Conservation (phyloP, 2,329 filamentous ascomycete species). For the Coccinonectria pachysandricola region DNA sequence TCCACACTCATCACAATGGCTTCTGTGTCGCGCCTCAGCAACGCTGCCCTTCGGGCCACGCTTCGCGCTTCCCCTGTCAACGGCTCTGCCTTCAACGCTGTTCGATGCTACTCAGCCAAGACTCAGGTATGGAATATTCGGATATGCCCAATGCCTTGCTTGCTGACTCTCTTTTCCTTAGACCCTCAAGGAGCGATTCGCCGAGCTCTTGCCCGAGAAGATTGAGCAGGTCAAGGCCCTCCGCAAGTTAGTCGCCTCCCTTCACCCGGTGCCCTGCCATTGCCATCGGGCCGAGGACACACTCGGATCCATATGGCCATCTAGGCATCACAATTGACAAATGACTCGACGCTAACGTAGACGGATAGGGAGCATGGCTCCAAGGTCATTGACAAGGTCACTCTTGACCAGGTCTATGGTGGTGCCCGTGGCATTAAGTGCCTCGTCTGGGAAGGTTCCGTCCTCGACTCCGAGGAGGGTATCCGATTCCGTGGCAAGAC, state of each 20-base stretch:
- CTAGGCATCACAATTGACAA: too few species aligned
- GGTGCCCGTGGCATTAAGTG: conserved; percentile 98
- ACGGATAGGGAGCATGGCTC: conserved; percentile 71
- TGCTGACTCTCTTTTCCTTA: conserved; percentile 28
- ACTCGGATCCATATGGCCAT: too few species aligned
- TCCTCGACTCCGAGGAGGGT: conserved; percentile 96
- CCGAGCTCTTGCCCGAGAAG: conserved; percentile 89
- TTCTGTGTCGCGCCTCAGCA: conserved; percentile 70
- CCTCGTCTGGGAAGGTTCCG: conserved; percentile 97
- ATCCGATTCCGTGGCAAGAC: conserved; percentile 99
- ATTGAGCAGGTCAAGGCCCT: conserved; percentile 99
- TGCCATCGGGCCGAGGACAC: neutral
- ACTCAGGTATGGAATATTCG: conserved; percentile 53
- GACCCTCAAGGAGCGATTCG: conserved; percentile 98
- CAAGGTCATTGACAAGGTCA: conserved; percentile 96
- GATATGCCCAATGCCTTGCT: conserved; percentile 4
- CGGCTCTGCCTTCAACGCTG: conserved; percentile 67
- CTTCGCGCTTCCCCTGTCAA: conserved; percentile 57
- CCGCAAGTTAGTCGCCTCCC: conserved; percentile 61
- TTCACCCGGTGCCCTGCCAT: conserved; percentile 4
- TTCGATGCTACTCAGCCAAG: conserved; percentile 90
- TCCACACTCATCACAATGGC: conserved; percentile 52
- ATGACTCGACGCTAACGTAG: conserved; percentile 11
- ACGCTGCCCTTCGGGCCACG: conserved; percentile 71
- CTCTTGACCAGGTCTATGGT: conserved; percentile 97